A percentile compares a stretch with the other conserved stretches of the same genome.
Conservation (phyloP, 805 yeast species). For the Myxozyma melibiosi region DNA sequence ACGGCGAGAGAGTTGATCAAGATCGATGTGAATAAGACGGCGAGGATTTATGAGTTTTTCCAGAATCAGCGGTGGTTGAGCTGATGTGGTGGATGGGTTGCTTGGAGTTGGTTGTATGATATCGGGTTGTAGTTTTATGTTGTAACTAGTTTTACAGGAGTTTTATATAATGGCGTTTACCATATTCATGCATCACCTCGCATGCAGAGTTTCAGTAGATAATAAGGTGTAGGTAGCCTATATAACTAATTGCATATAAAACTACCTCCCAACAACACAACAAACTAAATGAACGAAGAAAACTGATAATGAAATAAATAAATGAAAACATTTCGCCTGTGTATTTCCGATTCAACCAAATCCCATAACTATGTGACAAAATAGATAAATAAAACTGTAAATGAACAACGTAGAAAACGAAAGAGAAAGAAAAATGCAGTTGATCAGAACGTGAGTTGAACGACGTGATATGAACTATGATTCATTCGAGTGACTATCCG, state of each 20-base stretch:
- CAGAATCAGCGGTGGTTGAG: conserved; percentile 86
- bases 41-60: conserved; percentile 88
- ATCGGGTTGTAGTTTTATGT: not conserved
- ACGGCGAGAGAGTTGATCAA: conserved; percentile 82
- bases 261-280: too few species aligned
- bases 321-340: not conserved
- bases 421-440: not conserved
- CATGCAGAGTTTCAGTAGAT: too few species aligned
- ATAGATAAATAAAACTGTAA: not conserved
- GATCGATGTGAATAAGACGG: conserved; percentile 83
- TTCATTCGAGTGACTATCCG: conserved; percentile 11
- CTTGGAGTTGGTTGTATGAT: not conserved
- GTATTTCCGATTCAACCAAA: not conserved
- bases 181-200: too few species aligned
- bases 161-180: not conserved
- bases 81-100: not conserved
- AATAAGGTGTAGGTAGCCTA: too few species aligned
- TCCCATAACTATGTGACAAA: not conserved
- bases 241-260: too few species aligned
- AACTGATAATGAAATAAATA: too few species aligned
- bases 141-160: not conserved
- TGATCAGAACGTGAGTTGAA: not conserved
- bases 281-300: too few species aligned
- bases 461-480: not conserved
- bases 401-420: not conserved